phyloP scores from a whole-genome alignment of 495 filamentous ascomycete genomes.

The Chlorociboria aeruginascens region DNA sequence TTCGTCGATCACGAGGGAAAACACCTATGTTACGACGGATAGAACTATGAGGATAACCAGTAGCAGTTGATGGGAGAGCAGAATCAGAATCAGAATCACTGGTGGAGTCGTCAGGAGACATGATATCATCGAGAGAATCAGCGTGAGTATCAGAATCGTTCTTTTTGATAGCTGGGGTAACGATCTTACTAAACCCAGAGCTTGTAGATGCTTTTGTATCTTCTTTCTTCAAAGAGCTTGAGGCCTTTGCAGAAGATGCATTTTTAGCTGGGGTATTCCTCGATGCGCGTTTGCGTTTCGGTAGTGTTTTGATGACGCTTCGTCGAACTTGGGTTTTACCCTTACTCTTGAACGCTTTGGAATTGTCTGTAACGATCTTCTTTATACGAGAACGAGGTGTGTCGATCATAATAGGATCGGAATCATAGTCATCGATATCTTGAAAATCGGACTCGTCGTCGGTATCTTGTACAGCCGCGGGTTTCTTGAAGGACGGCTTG shows the following conservation, averaged over 20 bases:
- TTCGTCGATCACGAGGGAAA: conserved; percentile 11
- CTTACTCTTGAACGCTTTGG: neutral
- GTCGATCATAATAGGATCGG: conserved; percentile 4
- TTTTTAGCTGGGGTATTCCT: no score
- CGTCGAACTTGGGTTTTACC: no score
- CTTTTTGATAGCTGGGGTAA: neutral
- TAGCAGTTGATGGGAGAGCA: conserved; percentile 2
- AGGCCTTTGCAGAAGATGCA: no score
- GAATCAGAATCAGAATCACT: conserved; percentile 1
- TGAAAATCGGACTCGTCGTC: conserved; percentile 13
- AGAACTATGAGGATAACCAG: neutral
- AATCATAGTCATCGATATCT: conserved; percentile 25
- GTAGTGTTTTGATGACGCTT: no score
- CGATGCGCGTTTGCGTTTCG: no score
- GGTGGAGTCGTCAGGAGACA: neutral
- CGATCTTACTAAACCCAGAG: neutral
- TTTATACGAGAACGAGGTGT: neutral
- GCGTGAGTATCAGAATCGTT: conserved; percentile 8
- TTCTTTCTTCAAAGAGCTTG: neutral
- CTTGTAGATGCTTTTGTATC: conserved; percentile 5
- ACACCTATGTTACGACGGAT: conserved; percentile 13
- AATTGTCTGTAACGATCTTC: neutral
- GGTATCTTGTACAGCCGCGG: neutral
- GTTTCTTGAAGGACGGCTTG: neutral
- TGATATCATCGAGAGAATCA: neutral